phyloP scores from a whole-genome alignment of 2,329 filamentous ascomycete genomes.

The Fusarium staphyleae region DNA sequence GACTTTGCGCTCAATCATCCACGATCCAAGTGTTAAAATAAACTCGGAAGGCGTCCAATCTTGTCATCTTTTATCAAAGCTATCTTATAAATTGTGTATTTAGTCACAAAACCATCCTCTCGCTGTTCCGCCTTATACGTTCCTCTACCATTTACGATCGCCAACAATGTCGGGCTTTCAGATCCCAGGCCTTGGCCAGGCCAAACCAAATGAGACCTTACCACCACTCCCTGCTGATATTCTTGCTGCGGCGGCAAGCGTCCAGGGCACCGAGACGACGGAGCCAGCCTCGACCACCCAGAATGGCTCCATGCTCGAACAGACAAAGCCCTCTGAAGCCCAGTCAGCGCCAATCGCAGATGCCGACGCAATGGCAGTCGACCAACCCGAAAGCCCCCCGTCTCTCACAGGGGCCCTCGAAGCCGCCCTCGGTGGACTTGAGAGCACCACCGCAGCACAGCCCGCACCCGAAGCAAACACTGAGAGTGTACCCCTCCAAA shows the following conservation, averaged over 20 bases:
- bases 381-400: slow-evolving; percentile 47
- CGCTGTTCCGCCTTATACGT: neutral
- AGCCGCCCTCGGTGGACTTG: slow-evolving; percentile 52
- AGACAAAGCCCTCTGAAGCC: slow-evolving; percentile 9
- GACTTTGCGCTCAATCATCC: neutral
- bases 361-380: slow-evolving; percentile 47
- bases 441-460: slow-evolving; percentile 23
- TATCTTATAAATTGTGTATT: too few relatives aligned
- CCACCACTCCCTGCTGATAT: slow-evolving; percentile 49
- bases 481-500: slow-evolving; percentile 40
- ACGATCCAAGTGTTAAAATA: neutral
- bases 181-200: slow-evolving; percentile 53
- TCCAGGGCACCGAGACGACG: slow-evolving; percentile 35
- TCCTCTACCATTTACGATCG: neutral
- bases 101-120: too few relatives aligned
- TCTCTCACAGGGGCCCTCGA: slow-evolving; percentile 54
- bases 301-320: slow-evolving; percentile 1
- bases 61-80: too few relatives aligned
- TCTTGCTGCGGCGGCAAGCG: slow-evolving; percentile 42
- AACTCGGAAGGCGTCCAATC: too few relatives aligned
- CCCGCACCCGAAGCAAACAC: slow-evolving; percentile 17
- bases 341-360: slow-evolving; percentile 34
- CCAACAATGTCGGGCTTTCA: slow-evolving; percentile 51
- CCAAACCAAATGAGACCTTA: slow-evolving; percentile 52
- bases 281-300: slow-evolving; percentile 7